Conservation (phyloP, 345 rosid species). For the Rhodamnia rubescens region DNA sequence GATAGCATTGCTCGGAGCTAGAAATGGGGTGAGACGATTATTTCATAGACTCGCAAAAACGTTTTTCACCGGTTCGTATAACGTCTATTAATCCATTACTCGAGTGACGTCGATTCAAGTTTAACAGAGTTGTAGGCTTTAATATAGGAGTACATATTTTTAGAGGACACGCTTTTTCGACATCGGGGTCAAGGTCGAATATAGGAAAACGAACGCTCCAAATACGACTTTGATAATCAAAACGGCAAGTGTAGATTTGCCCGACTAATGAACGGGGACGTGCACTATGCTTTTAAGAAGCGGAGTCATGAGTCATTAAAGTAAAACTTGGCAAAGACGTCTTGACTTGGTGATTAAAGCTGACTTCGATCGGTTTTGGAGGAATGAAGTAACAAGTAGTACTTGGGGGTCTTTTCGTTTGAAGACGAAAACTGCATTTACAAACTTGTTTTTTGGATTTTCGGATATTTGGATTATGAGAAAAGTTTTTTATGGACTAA, state of each 20-base stretch:
- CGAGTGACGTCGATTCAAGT: neutral
- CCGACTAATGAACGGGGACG: neutral
- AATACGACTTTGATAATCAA: neutral
- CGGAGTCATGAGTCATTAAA: too few relatives aligned
- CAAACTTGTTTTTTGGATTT: too few relatives aligned
- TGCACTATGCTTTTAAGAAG: neutral
- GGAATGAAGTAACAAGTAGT: too few relatives aligned
- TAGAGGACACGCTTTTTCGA: neutral
- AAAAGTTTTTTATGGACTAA: too few relatives aligned
- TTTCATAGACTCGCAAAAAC: too few relatives aligned
- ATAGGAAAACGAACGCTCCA: neutral
- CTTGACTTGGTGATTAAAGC: too few relatives aligned
- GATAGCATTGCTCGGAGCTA: neutral
- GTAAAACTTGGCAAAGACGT: neutral
- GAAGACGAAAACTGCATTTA: too few relatives aligned
- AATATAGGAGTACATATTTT: too few relatives aligned
- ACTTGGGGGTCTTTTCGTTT: too few relatives aligned
- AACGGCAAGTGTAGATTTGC: neutral
- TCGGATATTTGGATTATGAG: too few relatives aligned
- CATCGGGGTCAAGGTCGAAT: neutral
- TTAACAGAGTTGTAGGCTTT: neutral
- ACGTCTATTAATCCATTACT: neutral
- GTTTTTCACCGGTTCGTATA: fast-evolving
- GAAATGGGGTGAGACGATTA: neutral
- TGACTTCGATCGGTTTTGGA: too few relatives aligned